Conservation (phyloP, 306 rosid genomes). For the Alnus rubra region DNA sequence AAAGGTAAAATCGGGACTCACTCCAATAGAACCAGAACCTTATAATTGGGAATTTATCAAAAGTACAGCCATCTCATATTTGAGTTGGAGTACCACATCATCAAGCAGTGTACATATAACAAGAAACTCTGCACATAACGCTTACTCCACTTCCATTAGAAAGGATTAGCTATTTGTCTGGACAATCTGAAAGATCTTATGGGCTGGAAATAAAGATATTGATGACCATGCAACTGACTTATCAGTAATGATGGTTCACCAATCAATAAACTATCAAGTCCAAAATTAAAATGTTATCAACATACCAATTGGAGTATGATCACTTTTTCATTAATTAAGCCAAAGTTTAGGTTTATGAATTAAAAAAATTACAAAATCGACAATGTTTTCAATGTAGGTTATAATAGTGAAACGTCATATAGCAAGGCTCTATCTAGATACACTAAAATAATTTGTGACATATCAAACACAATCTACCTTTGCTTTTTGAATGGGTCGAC, state of each 20-base stretch:
- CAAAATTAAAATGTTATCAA: not conserved
- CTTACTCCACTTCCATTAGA: not conserved
- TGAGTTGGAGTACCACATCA: not conserved
- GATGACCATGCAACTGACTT: not conserved
- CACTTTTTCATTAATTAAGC: too few relatives aligned
- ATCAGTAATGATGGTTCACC: not conserved
- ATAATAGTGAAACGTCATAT: not conserved
- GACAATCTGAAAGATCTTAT: not conserved
- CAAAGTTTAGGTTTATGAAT: not conserved
- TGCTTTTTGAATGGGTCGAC: constrained; percentile 74
- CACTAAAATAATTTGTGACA: not conserved
- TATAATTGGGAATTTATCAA: not conserved
- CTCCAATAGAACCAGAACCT: not conserved
- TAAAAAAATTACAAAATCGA: too few relatives aligned
- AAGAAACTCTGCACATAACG: not conserved
- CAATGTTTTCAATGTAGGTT: not conserved
- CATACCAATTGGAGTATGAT: not conserved
- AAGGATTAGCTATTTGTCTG: not conserved
- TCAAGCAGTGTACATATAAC: not conserved
- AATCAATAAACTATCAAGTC: not conserved
- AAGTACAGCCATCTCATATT: not conserved
- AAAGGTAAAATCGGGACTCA: not conserved
- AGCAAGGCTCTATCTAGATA: not conserved
- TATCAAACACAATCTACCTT: constrained; percentile 42
- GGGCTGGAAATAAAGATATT: not conserved